A percentile compares a stretch with the other conserved stretches of the same genome.
phyloP scores from a whole-genome alignment of 176 grass and related monocot genomes.

The Oryza rufipogon region DNA sequence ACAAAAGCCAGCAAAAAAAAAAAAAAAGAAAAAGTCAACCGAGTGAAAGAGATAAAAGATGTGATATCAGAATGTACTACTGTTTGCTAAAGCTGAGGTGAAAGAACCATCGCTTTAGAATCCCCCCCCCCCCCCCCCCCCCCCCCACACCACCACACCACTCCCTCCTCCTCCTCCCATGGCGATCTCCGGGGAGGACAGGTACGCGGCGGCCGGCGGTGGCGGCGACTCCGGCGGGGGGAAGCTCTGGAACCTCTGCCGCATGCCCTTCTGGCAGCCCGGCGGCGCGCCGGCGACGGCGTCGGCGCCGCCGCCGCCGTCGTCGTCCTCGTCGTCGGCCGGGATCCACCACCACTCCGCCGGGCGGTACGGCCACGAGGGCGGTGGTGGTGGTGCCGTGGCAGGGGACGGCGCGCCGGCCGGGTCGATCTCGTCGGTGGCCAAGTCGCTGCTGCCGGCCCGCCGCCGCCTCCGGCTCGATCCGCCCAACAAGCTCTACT shows the following conservation, averaged over 20 bases:
- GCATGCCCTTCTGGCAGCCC: slow-evolving; percentile 84
- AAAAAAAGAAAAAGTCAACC: slow-evolving; percentile 43
- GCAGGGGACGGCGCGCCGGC: slow-evolving; percentile 37
- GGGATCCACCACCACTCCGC: slow-evolving; percentile 64
- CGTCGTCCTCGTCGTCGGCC: background rate
- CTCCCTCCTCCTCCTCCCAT: slow-evolving; percentile 29
- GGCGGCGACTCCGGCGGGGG: slow-evolving; percentile 21
- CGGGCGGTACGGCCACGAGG: slow-evolving; percentile 60
- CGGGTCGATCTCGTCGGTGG: slow-evolving; percentile 74
- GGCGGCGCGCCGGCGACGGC: slow-evolving; percentile 37
- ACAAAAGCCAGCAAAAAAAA: slow-evolving; percentile 15
- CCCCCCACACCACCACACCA: background rate
- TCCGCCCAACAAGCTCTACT: slow-evolving; percentile 92
- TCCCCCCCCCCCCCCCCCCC: too few species aligned
- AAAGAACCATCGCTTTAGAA: slow-evolving; percentile 38
- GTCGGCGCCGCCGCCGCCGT: background rate
- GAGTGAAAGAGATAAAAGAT: slow-evolving; percentile 28
- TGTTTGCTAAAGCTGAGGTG: slow-evolving; percentile 39
- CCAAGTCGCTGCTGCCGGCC: slow-evolving; percentile 70
- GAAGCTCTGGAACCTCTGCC: slow-evolving; percentile 91
- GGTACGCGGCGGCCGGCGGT: slow-evolving; percentile 27
- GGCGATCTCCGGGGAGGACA: slow-evolving; percentile 77
- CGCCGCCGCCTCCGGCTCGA: slow-evolving; percentile 82
- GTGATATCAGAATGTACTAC: slow-evolving; percentile 41
- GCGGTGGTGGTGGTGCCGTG: background rate